Evolutionary conservation across 345 rosid species (phyloP).

Genomic region (Euclidium syriacum): DNA sequence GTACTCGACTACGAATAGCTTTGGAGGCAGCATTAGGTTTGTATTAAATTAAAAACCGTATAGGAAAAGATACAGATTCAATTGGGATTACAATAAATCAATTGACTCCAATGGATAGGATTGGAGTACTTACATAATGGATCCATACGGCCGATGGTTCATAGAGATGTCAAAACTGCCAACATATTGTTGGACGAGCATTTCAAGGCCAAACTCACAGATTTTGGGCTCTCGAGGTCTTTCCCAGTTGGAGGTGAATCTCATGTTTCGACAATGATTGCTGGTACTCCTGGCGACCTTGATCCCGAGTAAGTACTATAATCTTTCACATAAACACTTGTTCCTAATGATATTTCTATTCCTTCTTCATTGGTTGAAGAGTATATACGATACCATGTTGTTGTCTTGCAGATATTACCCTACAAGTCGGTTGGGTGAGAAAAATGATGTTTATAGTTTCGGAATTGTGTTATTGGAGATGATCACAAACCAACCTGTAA

Average conservation of each 20-base stretch:
- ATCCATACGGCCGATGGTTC: constrained; percentile 40
- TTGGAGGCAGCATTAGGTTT: constrained; percentile 44
- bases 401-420: neutral
- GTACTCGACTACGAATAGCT: constrained; percentile 35
- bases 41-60: neutral
- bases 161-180: constrained; percentile 42
- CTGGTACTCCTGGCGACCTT: constrained; percentile 14
- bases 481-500: no score
- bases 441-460: constrained; percentile 3
- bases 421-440: neutral
- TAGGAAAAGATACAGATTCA: no score
- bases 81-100: no score
- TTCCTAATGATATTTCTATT: neutral
- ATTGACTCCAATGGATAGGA: neutral
- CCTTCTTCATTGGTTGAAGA: neutral
- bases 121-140: constrained; percentile 12
- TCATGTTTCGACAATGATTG: neutral
- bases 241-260: neutral
- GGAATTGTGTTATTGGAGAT: neutral
- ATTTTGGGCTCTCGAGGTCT: constrained; percentile 45
- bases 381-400: neutral
- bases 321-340: neutral
- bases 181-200: constrained; percentile 40
- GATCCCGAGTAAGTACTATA: constrained; percentile 14
- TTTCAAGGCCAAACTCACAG: constrained; percentile 45